Base-by-base conservation (phyloP, 2,329 filamentous ascomycete genomes). In the Cryphonectria carpinicola region DNA sequence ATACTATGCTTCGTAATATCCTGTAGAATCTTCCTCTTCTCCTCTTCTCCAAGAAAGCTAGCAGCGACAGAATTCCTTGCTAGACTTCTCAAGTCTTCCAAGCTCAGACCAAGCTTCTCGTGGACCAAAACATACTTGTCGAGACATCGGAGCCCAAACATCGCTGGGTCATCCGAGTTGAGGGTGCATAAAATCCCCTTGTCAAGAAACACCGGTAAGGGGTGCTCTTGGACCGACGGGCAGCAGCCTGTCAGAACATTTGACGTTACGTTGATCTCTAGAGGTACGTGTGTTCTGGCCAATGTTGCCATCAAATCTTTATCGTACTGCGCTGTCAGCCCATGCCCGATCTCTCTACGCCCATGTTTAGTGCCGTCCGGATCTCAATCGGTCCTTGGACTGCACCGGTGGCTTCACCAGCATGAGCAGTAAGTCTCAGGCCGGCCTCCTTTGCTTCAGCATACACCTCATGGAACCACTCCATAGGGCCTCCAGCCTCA, bases 211-310 rank as follows among this genome's bases (percentile, higher is more conserved):
- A 39, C 46, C 0, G 68, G 70, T 17, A 74, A 49, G 1, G 73
- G 73, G 32, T 74, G 72, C n/a, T 65, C 70, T 41, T 72, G 46
- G 35, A 70, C 43, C 0, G 73, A 72, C 1, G 49, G 37, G 66
- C 70, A 73, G 14, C 68, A 60, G 6, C 73, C 70, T 22, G 72
- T 73, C 32, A 72, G n/a, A 37, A 73, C 28, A 32, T 72, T 74
- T 1, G 73, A 73, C 2, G 72, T 74, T 32, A 73, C 25, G 43
- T 73, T 74, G 68, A 74, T 69, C 63, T 73, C 72, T 11, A 74
- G 14, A 28, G 73, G 73, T 46, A 67, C 66, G 35, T 69, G 66
- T 2, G 37, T 61, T 32, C 52, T 10, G 25, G 65, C 67, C 67
- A 73, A 54, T 3, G 67, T 35, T 8, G 10, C 28, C 70, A 73